Conservation (phyloP, 2,329 filamentous ascomycete genomes). For the Ceratocystis diversiconidia region DNA sequence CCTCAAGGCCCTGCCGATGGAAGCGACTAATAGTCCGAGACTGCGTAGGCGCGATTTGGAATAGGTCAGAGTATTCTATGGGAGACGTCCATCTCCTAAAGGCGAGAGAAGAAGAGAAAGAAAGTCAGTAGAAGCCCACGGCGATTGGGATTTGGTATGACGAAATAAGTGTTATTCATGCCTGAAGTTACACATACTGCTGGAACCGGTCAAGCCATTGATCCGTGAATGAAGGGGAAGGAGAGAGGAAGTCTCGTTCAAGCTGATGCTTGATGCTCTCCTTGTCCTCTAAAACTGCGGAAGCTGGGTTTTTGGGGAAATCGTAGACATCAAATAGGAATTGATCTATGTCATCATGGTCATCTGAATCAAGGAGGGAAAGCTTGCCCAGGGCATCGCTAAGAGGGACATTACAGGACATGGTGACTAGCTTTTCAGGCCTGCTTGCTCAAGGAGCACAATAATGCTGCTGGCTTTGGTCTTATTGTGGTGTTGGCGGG, state of each 20-base stretch:
- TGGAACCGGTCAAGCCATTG: conserved; percentile 84
- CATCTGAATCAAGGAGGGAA: conserved; percentile 8
- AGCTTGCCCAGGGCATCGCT: conserved; percentile 2
- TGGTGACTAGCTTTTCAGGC: not conserved
- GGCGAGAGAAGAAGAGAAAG: not conserved
- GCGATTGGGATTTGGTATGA: not conserved
- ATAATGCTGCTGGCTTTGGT: too few species aligned
- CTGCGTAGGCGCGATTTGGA: conserved; percentile 77
- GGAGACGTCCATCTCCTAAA: conserved; percentile 59
- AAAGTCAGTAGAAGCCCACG: not conserved
- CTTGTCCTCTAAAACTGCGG: conserved; percentile 23
- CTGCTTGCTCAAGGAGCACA: too few species aligned
- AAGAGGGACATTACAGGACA: not conserved
- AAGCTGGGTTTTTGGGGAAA: not conserved
- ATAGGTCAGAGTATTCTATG: conserved; percentile 68
- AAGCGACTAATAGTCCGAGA: conserved; percentile 92
- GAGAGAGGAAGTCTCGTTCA: conserved; percentile 63
- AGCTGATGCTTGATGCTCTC: conserved; percentile 55
- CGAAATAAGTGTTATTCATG: too few species aligned
- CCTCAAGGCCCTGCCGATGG: conserved; percentile 78
- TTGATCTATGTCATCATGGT: conserved; percentile 12
- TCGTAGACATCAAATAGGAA: conserved; percentile 10
- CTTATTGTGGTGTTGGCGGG: too few species aligned
- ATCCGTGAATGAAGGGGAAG: conserved; percentile 62
- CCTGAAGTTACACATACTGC: conserved; percentile 36